Base-by-base conservation (phyloP, 2,329 filamentous ascomycete genomes). In the Stemphylium vesicarium region DNA sequence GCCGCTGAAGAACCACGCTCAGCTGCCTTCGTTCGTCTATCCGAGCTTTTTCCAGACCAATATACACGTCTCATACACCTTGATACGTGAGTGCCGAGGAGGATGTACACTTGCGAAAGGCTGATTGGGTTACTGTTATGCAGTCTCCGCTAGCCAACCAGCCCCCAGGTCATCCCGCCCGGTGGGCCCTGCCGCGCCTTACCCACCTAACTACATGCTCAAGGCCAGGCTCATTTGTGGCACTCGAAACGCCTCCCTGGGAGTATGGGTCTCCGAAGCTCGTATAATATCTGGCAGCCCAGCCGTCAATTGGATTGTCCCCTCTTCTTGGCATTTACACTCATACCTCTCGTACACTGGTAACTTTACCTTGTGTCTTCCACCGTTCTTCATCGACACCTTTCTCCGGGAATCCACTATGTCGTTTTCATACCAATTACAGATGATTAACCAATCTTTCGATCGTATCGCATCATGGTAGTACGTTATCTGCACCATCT, bases 401-500 rank as follows among this genome's bases (percentile, higher is more conserved):
- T 36, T 13, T 43, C 33, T 10, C 15, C 20, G 20, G 20, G 13
- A 13, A 6, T 42, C 22, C 46, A 63, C 13, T n/a, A 73, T 72
- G 70, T 72, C 71, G 38, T 73, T 65, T 56, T 59, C 61, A 8
- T 73, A 66, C 42, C 62, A 71, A 20, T 37, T 73, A 8, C 66
- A 74, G 22, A 65, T 64, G 44, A 72, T 74, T 53, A 73, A 73
- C 24, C 55, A 64, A 7, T 68, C 67, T 13, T 72, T 74, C 33
- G 70, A 73, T n/a, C 65, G 60, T 15, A 66, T 73, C 37, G 70
- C 64, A 15, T 47, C 46, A 11, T 73, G 70, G 71, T 73, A 74
- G 69, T 71, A 59, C 47, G 68, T 61, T 16, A 15, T 26, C 26
- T 18, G n/a, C 35, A 11, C 3, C 6, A 1, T 7, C 6, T 35